Base-by-base conservation (phyloP, 495 filamentous ascomycete genomes). In the Xylaria curta region DNA sequence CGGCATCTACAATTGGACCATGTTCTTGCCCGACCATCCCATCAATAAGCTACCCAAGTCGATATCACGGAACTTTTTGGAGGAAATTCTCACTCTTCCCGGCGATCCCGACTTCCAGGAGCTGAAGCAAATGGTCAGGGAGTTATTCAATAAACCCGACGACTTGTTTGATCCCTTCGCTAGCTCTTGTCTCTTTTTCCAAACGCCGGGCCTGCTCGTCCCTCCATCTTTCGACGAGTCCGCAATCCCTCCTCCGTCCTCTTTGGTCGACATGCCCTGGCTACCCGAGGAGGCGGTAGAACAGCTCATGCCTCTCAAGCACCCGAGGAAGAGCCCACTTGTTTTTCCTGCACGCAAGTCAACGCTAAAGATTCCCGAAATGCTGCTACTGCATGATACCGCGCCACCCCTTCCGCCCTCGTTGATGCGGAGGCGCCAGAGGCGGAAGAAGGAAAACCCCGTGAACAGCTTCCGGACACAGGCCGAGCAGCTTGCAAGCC, bases 1-100 rank as follows among this genome's bases (percentile, higher is more conserved):
- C 66, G 86, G 84, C 38, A 82, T 89, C 51, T 87, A 85, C 73
- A 82, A 88, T 75, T 89, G 87, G 87, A 86, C 85, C 40, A 84
- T 71, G 40, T 84, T 86, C 63, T 74, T 87, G 4, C 82, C 82
- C 0, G 82, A 82, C 60, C 84, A 87, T 63, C 81, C 79, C 2
- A 75, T 81, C 61, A 76, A 84, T 65, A 68, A 76, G 31, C 21
- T 36, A 28, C 56, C 61, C n/a, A 67, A 63, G 28, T 31, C 56
- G 19, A 19, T 38, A 28, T 21, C 53, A 24, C 21, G 21, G 64
- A 53, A 63, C 12, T 58, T 62, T 38, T 9, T 59, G 0, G 54
- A 68, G 26, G 67, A 67, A 15, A 64, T 72, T 17, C 70, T 79
- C 46, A 51, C 70, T 36, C 54, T 49, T 26, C 59, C 73, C 60